phyloP scores from a whole-genome alignment of 495 filamentous ascomycete genomes.

The Rostrohypoxylon terebratum region DNA sequence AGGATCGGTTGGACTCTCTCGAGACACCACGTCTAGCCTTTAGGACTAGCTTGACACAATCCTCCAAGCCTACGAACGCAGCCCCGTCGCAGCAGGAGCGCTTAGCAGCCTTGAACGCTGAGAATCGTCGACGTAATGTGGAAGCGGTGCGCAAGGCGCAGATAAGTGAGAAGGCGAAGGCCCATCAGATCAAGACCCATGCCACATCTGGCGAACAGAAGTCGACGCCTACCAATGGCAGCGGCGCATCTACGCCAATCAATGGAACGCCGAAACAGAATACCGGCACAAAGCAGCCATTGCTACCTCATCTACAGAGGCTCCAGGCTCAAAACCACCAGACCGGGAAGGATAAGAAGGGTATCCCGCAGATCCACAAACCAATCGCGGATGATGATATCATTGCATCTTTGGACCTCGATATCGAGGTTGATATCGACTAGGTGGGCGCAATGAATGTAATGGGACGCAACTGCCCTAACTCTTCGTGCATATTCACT shows the following conservation, averaged over 20 bases:
- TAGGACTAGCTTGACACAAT: constrained; percentile 67
- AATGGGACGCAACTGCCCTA: background rate
- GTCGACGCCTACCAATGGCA: constrained; percentile 59
- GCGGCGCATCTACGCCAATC: constrained; percentile 45
- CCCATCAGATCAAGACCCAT: constrained; percentile 65
- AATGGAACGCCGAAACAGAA: constrained; percentile 54
- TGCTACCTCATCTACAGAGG: constrained; percentile 62
- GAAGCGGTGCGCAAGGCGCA: constrained; percentile 88
- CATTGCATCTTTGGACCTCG: constrained; percentile 82
- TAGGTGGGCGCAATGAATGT: constrained; percentile 18
- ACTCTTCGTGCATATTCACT: background rate
- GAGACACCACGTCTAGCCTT: constrained; percentile 77
- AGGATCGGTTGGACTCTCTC: constrained; percentile 75
- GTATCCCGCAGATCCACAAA: constrained; percentile 73
- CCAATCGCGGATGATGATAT: constrained; percentile 86
- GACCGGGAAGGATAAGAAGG: constrained; percentile 60
- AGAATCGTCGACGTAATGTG: constrained; percentile 81
- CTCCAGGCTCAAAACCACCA: constrained; percentile 65
- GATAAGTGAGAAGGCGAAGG: constrained; percentile 76
- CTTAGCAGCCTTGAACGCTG: constrained; percentile 77
- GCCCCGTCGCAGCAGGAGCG: constrained; percentile 75
- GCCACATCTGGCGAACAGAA: constrained; percentile 54
- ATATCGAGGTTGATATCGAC: constrained; percentile 80
- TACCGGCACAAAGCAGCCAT: constrained; percentile 40
- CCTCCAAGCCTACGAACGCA: constrained; percentile 56